Evolutionary conservation across 768 basidiomycete genomes (phyloP).

Genomic region (Naganishia kalamii): DNA sequence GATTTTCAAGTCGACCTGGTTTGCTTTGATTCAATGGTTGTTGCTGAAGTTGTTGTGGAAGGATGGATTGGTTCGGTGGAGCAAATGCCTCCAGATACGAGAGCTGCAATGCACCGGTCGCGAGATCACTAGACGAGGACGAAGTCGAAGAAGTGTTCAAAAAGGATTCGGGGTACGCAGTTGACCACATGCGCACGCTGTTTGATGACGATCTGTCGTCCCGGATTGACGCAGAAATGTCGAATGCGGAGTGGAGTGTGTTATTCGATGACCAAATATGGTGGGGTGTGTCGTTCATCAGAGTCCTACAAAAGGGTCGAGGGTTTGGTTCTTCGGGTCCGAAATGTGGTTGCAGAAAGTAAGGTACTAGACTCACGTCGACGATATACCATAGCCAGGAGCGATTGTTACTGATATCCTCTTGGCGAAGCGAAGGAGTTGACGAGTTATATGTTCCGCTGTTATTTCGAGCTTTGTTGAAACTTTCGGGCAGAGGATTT

Average conservation of each 20-base stretch:
- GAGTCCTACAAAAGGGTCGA: too few relatives aligned
- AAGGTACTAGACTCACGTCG: too few relatives aligned
- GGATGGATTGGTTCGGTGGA: neutral
- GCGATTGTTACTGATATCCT: too few relatives aligned
- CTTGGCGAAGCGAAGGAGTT: too few relatives aligned
- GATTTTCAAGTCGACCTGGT: constrained; percentile 2
- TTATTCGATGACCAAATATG: neutral
- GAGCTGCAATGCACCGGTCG: neutral
- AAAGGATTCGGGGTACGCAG: neutral
- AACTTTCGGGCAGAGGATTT: too few relatives aligned
- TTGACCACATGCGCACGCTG: neutral
- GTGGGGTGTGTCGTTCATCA: neutral
- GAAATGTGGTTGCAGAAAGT: too few relatives aligned
- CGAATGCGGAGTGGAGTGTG: neutral
- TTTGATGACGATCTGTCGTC: neutral
- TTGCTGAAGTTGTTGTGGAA: neutral
- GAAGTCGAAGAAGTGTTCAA: neutral
- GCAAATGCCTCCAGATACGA: neutral
- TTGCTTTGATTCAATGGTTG: neutral
- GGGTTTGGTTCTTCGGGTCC: too few relatives aligned
- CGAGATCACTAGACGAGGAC: neutral
- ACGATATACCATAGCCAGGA: too few relatives aligned
- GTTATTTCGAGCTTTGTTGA: too few relatives aligned
- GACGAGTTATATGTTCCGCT: too few relatives aligned
- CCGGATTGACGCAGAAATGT: too few relatives aligned